These are phyloP conservation scores for Diddensiella transvaalensis DNA, from an alignment of 805 yeast species.

Conservation along the genomic window DNA sequence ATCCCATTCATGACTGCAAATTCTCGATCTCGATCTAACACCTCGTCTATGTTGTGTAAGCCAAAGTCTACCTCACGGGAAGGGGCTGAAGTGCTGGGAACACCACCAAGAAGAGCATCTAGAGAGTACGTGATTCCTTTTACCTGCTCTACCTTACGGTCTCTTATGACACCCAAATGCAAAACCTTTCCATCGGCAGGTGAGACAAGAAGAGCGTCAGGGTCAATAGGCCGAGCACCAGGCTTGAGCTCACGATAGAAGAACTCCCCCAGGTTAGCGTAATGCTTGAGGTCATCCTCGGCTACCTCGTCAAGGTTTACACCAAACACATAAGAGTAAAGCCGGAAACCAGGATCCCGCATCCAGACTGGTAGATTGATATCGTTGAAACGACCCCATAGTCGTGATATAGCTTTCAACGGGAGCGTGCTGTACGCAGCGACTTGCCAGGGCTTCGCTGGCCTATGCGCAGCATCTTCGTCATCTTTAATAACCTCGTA, in stretches of 20 bases:
- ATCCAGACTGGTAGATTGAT: conserved; percentile 84
- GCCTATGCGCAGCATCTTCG: conserved; percentile 30
- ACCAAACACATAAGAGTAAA: conserved; percentile 79
- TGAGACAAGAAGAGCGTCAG: conserved; percentile 64
- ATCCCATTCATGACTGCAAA: conserved; percentile 79
- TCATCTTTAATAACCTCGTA: conserved; percentile 14
- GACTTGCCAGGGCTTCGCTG: conserved; percentile 80
- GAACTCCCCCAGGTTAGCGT: conserved; percentile 81
- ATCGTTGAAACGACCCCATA: conserved; percentile 92
- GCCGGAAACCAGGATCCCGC: conserved; percentile 72
- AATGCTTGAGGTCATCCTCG: conserved; percentile 72
- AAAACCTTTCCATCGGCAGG: conserved; percentile 94
- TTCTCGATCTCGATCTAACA: conserved; percentile 56
- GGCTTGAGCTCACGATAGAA: conserved; percentile 80
- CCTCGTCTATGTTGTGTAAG: conserved; percentile 28
- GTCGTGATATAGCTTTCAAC: conserved; percentile 79
- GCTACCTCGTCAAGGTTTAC: conserved; percentile 86
- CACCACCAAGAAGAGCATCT: conserved; percentile 60
- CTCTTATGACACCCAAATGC: conserved; percentile 81
- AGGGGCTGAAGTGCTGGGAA: conserved; percentile 18
- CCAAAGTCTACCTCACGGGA: conserved; percentile 37
- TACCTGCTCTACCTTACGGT: conserved; percentile 78
- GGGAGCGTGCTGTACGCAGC: conserved; percentile 90
- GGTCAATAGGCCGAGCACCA: conserved; percentile 71
- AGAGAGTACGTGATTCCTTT: conserved; percentile 93